These are phyloP conservation scores for Diaporthe citrichinensis DNA, from an alignment of 2,329 filamentous ascomycete species.

Conservation along the genomic window DNA sequence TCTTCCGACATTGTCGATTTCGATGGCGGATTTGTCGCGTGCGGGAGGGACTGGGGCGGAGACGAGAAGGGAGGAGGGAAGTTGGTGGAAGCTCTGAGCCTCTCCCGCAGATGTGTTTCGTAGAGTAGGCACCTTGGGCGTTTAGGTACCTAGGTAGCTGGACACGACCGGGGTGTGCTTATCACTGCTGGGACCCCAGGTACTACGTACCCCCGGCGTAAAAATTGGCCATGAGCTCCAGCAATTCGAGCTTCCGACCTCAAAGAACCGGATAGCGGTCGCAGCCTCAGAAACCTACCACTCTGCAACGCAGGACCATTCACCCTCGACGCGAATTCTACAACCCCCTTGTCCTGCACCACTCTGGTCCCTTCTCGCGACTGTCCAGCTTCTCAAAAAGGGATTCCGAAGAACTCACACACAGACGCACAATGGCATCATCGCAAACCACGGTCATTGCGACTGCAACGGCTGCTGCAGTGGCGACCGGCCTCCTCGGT, in stretches of 20 bases:
- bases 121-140: conserved; percentile 23
- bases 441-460: conserved; percentile 71
- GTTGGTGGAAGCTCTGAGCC: conserved; percentile 1
- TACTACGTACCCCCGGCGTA: conserved; percentile 32
- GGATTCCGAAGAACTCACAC: conserved; percentile 51
- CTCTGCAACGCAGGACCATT: conserved; percentile 5
- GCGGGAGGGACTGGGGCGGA: neutral
- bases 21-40: conserved; percentile 12
- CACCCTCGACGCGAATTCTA: neutral
- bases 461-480: conserved; percentile 73
- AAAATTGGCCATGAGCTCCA: conserved; percentile 34
- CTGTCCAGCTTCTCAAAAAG: conserved; percentile 48
- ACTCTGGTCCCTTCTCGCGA: neutral
- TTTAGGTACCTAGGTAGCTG: neutral
- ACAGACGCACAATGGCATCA: conserved; percentile 69
- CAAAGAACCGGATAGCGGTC: conserved; percentile 27
- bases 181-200: conserved; percentile 1
- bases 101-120: conserved; percentile 36
- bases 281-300: conserved; percentile 5
- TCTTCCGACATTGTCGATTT: conserved; percentile 31
- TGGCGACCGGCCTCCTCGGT: conserved; percentile 73
- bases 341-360: neutral
- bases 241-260: conserved; percentile 19
- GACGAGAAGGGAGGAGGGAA: neutral
- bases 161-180: conserved; percentile 15